Evolutionary conservation across 2,329 filamentous ascomycete genomes (phyloP), one percentile per base, ranked within the genome.

Genomic region (Coleophoma cylindrospora): DNA sequence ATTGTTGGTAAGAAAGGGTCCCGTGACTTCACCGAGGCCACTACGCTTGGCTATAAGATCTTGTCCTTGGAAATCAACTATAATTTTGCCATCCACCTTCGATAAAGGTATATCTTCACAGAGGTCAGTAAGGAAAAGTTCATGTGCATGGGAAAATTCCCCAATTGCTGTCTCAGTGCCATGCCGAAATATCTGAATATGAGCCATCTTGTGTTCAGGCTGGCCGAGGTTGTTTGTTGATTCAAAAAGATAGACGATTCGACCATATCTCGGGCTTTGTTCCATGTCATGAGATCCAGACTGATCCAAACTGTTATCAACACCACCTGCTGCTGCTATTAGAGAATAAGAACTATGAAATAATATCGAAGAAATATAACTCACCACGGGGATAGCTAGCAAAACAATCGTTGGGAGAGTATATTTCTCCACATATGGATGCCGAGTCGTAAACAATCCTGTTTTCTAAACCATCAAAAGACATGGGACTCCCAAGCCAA

Each of bases 131-230:
- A 54, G 27, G 15, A 60, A 59, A 6, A 61, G 37, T 34, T 57
- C 57, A n/a, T 34, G 27, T 9, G 52, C 46, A 4, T 51, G 33
- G 2, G 57, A 55, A 3, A 52, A 22, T 15, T 59, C 51, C 3
- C 45, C 48, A 4, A 57, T 34, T 19, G 52, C 40, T 1, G 55
- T 58, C 8, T 36, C 36, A 4, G 34, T 43, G 5, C 55, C 57
- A 12, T 57, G 55, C 9, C 34, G 9, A n/a, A 59, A 57, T 45
- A 53, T 57, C 6, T 47, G 49, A 2, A 59, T 3, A 36, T 61
- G 59, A 9, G 46, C 54, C 19, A 45, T 45, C 14, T 38, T 38
- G 12, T 7, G 2, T 17, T 14, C 15, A 6, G 36, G 36, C 13
- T 7, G 7, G 36, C 11, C 7, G 11, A 9, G 36, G 15, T 10